phyloP scores from a whole-genome alignment of 1,284 basidiomycete species.

The Ustilago sp. region DNA sequence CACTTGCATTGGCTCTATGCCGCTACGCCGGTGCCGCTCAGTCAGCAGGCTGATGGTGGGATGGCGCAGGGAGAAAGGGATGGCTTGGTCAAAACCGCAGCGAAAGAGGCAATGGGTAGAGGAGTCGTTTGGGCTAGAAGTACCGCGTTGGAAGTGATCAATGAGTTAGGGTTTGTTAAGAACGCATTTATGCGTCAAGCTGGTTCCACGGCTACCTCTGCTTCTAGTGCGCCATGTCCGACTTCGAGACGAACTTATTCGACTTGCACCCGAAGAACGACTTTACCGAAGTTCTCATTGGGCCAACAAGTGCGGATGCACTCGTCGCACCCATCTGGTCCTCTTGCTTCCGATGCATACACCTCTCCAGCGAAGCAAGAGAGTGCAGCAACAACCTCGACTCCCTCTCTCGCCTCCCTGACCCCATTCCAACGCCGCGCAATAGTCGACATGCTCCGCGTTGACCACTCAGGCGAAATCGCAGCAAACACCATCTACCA shows the following conservation, averaged over 20 bases:
- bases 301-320: background rate
- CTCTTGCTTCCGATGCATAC: slow-evolving; percentile 55
- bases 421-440: slow-evolving; percentile 44
- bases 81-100: slow-evolving; percentile 31
- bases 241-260: slow-evolving; percentile 11
- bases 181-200: slow-evolving; percentile 53
- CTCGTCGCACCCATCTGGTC: background rate
- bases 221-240: slow-evolving; percentile 13
- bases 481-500: slow-evolving; percentile 69
- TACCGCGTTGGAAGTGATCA: slow-evolving; percentile 66
- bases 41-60: slow-evolving; percentile 36
- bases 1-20: slow-evolving; percentile 67
- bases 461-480: slow-evolving; percentile 68
- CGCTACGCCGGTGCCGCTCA: slow-evolving; percentile 41
- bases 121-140: slow-evolving; percentile 64
- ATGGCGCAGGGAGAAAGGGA: slow-evolving; percentile 34
- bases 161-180: slow-evolving; percentile 66
- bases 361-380: slow-evolving; percentile 10
- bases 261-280: background rate
- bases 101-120: slow-evolving; percentile 44
- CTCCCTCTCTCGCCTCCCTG: slow-evolving; percentile 46
- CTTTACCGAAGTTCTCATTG: too few relatives aligned
- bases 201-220: slow-evolving; percentile 36
- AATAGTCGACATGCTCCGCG: slow-evolving; percentile 64
- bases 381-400: slow-evolving; percentile 23